phyloP scores from a whole-genome alignment of 495 filamentous ascomycete genomes.

The Penicillium waksmanii region DNA sequence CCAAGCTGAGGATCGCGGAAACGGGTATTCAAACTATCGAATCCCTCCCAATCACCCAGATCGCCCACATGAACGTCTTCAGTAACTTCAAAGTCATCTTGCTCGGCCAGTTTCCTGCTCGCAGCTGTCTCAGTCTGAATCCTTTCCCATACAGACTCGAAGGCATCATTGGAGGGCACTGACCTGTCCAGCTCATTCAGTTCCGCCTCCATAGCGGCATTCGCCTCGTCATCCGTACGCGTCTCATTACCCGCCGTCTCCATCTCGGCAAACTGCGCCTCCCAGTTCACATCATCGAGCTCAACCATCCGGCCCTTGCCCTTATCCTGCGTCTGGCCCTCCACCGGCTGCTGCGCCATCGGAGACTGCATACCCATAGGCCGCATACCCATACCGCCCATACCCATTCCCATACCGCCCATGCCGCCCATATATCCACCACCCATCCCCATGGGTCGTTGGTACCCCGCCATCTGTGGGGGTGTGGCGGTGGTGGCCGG shows the following conservation, averaged over 20 bases:
- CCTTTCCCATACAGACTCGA: conserved; percentile 87
- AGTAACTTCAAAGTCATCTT: conserved; percentile 57
- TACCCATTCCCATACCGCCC: conserved; percentile 53
- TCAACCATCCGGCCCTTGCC: conserved; percentile 91
- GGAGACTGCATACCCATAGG: conserved; percentile 50
- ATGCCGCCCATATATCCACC: conserved; percentile 50
- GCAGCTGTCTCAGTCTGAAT: conserved; percentile 80
- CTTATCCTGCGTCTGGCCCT: conserved; percentile 62
- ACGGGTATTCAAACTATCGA: conserved; percentile 63
- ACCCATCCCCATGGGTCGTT: conserved; percentile 64
- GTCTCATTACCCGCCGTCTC: conserved; percentile 68
- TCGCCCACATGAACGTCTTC: conserved; percentile 68
- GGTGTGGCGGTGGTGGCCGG: conserved; percentile 50
- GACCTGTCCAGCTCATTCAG: conserved; percentile 89
- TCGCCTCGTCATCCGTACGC: conserved; percentile 67
- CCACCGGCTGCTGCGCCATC: conserved; percentile 55
- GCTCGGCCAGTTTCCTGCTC: conserved; percentile 68
- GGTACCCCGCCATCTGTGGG: conserved; percentile 58
- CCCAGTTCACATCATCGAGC: conserved; percentile 92
- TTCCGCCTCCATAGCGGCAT: conserved; percentile 82
- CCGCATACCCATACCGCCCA: conserved; percentile 51
- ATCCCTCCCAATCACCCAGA: conserved; percentile 70
- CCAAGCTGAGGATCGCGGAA: conserved; percentile 74
- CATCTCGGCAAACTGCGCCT: conserved; percentile 90
- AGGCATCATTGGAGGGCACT: conserved; percentile 72